A percentile compares a stretch with the other conserved stretches of the same genome.
Evolutionary conservation across 352 stramenopile genomes (phyloP).

Genomic region (Albugo laibachii): DNA sequence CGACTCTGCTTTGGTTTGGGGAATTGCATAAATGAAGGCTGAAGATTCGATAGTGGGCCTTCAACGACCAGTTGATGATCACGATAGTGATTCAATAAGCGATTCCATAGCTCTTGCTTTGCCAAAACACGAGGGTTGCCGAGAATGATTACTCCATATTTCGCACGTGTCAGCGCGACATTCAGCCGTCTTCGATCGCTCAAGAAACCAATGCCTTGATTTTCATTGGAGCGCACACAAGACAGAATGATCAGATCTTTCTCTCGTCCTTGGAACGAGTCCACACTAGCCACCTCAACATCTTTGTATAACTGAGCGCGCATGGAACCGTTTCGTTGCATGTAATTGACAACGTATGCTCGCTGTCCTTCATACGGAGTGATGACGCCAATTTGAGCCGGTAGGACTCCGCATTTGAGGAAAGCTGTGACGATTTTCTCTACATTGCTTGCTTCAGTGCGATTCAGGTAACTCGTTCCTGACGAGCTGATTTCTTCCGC

Average conservation of each 20-base stretch:
- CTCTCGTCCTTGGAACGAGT: slow-evolving; percentile 98
- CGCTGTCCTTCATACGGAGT: slow-evolving; percentile 98
- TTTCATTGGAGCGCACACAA: slow-evolving; percentile 98
- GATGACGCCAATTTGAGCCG: slow-evolving; percentile 89
- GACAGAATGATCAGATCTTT: slow-evolving; percentile 98
- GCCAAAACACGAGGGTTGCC: slow-evolving; percentile 95
- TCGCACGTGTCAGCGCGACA: slow-evolving; percentile 95
- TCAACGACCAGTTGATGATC: slow-evolving; percentile 90
- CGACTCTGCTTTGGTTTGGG: slow-evolving; percentile 16
- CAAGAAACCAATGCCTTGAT: slow-evolving; percentile 98
- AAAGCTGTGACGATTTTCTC: slow-evolving; percentile 97
- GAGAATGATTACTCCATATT: slow-evolving; percentile 96
- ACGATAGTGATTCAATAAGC: slow-evolving; percentile 94
- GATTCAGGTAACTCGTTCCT: slow-evolving; percentile 97
- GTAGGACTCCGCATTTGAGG: slow-evolving; percentile 83
- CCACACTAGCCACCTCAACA: slow-evolving; percentile 97
- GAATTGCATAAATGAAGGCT: slow-evolving; percentile 95
- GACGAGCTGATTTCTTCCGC: slow-evolving; percentile 96
- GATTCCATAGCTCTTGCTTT: slow-evolving; percentile 95
- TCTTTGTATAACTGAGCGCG: slow-evolving; percentile 90
- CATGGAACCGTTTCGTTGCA: slow-evolving; percentile 90
- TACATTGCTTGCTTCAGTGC: slow-evolving; percentile 94
- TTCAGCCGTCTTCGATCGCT: slow-evolving; percentile 96
- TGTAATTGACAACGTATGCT: slow-evolving; percentile 96
- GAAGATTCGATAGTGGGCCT: slow-evolving; percentile 92